Evolutionary conservation across 768 basidiomycete genomes (phyloP), one percentile per base, ranked within the genome.

Genomic region (Suillus alpinus): DNA sequence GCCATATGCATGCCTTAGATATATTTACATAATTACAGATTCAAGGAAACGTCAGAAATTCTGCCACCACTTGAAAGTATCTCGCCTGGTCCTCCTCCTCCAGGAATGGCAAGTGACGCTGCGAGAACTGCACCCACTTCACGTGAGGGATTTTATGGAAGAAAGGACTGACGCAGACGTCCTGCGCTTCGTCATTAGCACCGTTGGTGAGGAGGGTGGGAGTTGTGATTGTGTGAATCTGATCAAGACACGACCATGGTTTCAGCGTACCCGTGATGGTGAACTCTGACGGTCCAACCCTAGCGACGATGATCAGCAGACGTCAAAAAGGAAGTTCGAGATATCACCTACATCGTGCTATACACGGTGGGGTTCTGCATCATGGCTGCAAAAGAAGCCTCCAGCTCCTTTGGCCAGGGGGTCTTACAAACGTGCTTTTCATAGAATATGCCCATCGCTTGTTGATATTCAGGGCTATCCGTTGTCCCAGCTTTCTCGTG

Each of bases 171-270:
- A 71, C 46, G 18, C 65, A 68, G 18, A 62, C 64, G 59, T 78
- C 74, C 36, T 69, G 63, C 57, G 71, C 75, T 55, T 68, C 63
- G 59, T 77, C 78, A 62, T 71, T 59, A 16, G 64, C 59, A 12
- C 72, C 73, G 49, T 76, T 77, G 57, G 70, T 71, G 16, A 76
- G 60, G 20, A 82, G 64, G 3, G 74, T 74, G 1, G 77, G 76
- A 6, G 70, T 67, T n/a, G 61, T 59, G 31, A 81, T 77, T 20
- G 68, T 73, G 59, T 71, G 66, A 16, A 81, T 62, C 6, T 75
- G 69, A 34, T 76, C 74, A 7, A 79, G 65, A 52, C 82, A 74
- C 3, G 71, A 65, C 81, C 81, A 84, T 13, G 70, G 59, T 62
- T 77, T 76, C 50, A 82, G 60, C 6, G 74, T 66, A 0, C 75